Evolutionary conservation across 73 alveolate species (phyloP).

Genomic region (Uronychia setigera): DNA sequence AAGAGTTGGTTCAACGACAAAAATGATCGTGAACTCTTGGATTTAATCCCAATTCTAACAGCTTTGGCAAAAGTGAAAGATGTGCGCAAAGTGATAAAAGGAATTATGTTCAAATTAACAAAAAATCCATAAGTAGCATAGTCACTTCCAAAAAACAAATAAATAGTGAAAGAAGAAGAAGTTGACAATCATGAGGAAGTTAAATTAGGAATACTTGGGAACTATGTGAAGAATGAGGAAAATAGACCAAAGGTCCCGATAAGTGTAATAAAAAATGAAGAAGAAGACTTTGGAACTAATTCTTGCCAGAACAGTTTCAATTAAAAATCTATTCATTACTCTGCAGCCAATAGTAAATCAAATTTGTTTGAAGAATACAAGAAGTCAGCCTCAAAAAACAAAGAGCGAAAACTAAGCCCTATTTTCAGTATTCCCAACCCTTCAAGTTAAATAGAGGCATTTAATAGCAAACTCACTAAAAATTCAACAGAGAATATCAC

Average conservation of each 20-base stretch:
- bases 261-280: not conserved
- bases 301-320: too few relatives aligned
- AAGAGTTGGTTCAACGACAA: slow-evolving; percentile 62
- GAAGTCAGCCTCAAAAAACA: not conserved
- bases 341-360: too few relatives aligned
- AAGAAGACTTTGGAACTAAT: not conserved
- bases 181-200: not conserved
- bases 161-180: not conserved
- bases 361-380: not conserved
- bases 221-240: not conserved
- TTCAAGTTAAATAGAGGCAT: too few relatives aligned
- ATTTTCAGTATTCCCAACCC: too few relatives aligned
- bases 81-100: slow-evolving; percentile 16
- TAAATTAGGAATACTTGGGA: not conserved
- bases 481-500: too few relatives aligned
- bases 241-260: too few relatives aligned
- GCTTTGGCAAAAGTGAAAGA: slow-evolving; percentile 43
- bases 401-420: too few relatives aligned
- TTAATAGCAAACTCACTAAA: too few relatives aligned
- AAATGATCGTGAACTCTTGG: slow-evolving; percentile 50
- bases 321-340: too few relatives aligned
- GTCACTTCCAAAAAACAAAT: not conserved
- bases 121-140: too few relatives aligned
- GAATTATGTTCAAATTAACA: not conserved
- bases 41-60: slow-evolving; percentile 34